Evolutionary conservation across 2,329 filamentous ascomycete genomes (phyloP).

Genomic region (Fusarium sp.): DNA sequence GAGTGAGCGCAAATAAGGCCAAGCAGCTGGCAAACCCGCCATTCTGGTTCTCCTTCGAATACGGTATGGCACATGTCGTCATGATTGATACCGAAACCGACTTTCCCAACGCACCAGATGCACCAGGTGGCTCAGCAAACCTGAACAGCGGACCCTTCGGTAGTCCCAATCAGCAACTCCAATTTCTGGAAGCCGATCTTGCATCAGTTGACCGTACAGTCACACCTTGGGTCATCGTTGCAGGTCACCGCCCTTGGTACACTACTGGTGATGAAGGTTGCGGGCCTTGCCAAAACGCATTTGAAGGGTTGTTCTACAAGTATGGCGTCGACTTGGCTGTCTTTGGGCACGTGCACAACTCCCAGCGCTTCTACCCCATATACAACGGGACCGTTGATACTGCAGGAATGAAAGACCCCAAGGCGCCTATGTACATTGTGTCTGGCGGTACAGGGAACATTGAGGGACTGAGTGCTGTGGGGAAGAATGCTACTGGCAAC

Average conservation of each 20-base stretch:
- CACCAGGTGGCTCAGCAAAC: slow-evolving; percentile 11
- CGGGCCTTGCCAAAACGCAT: slow-evolving; percentile 18
- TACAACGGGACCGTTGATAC: slow-evolving; percentile 15
- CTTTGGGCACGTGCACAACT: slow-evolving; percentile 24
- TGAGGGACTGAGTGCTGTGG: slow-evolving; percentile 7
- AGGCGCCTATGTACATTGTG: slow-evolving; percentile 23
- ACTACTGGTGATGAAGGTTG: slow-evolving; percentile 46
- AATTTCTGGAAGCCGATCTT: slow-evolving; percentile 42
- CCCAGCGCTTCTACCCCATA: slow-evolving; percentile 4
- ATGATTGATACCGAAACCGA: slow-evolving; percentile 54
- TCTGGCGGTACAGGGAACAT: slow-evolving; percentile 19
- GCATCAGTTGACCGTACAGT: slow-evolving; percentile 63
- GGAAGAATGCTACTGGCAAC: background rate
- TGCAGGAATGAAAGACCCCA: slow-evolving; percentile 10
- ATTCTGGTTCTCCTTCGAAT: slow-evolving; percentile 41
- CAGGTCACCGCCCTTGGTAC: slow-evolving; percentile 60
- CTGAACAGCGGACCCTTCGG: slow-evolving; percentile 21
- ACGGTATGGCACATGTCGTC: slow-evolving; percentile 43
- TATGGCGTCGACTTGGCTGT: slow-evolving; percentile 16
- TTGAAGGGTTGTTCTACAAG: slow-evolving; percentile 16
- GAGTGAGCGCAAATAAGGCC: slow-evolving; percentile 24
- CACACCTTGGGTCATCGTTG: slow-evolving; percentile 56
- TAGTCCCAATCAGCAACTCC: slow-evolving; percentile 5
- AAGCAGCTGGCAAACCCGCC: slow-evolving; percentile 25
- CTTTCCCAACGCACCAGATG: slow-evolving; percentile 31